These are phyloP conservation scores for Brasenia schreberi DNA, from an alignment of 164 flowering plant species.

Conservation along the genomic window DNA sequence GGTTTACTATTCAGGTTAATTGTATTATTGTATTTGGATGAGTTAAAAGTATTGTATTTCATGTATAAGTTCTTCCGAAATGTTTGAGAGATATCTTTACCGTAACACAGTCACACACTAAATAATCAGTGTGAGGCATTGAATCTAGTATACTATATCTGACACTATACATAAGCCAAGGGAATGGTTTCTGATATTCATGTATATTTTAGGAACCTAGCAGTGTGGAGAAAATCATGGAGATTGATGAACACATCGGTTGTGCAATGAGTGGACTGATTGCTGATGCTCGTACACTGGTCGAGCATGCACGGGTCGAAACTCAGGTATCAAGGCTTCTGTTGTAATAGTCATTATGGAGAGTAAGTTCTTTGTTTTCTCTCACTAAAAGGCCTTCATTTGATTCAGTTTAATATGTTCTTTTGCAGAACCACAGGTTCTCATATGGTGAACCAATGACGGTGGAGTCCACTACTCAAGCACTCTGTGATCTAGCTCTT, in stretches of 20 bases:
- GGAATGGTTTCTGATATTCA: too few species aligned
- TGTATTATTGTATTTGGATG: too few species aligned
- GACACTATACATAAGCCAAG: too few species aligned
- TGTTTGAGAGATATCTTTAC: too few species aligned
- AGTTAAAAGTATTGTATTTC: too few species aligned
- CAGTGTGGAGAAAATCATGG: conserved; percentile 97
- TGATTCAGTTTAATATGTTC: background rate
- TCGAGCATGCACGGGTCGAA: conserved; percentile 97
- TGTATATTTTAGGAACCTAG: conserved; percentile 71
- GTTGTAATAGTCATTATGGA: background rate
- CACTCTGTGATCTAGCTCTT: conserved; percentile 88
- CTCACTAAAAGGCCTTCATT: background rate
- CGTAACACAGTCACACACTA: too few species aligned
- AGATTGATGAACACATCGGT: conserved; percentile 93
- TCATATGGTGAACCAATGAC: conserved; percentile 99
- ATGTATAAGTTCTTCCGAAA: too few species aligned
- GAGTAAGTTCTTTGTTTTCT: background rate
- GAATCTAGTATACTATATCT: too few species aligned
- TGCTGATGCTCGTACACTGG: conserved; percentile 99
- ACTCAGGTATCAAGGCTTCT: conserved; percentile 54
- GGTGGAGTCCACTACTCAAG: conserved; percentile 97
- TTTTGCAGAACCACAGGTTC: conserved; percentile 80
- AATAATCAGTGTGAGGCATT: too few species aligned
- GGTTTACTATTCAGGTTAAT: too few species aligned
- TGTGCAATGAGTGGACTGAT: conserved; percentile 99